phyloP scores from a whole-genome alignment of 1,284 basidiomycete genomes.

The Cutaneotrichosporon sp. region DNA sequence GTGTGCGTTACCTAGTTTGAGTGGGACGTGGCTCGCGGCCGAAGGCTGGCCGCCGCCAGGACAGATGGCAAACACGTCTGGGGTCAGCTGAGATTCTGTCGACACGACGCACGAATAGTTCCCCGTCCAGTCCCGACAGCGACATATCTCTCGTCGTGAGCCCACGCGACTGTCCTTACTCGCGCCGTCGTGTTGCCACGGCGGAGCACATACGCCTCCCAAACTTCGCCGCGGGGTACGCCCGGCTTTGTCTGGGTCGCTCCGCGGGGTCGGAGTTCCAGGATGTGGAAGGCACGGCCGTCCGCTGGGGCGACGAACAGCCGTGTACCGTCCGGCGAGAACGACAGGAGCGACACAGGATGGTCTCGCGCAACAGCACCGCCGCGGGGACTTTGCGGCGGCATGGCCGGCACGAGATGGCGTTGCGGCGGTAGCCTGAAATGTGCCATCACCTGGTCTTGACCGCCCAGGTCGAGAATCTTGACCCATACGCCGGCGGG shows the following conservation, averaged over 20 bases:
- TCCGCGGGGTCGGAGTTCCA: slow-evolving; percentile 47
- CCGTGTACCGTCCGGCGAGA: slow-evolving; percentile 58
- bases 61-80: slow-evolving; percentile 70
- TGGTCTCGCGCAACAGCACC: slow-evolving; percentile 36
- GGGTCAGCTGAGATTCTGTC: slow-evolving; percentile 27
- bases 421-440: slow-evolving; percentile 34
- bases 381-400: neutral
- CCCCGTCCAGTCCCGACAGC: slow-evolving; percentile 57
- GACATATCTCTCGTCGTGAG: slow-evolving; percentile 63
- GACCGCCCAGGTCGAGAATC: slow-evolving; percentile 32
- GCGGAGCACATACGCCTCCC: slow-evolving; percentile 64
- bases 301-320: slow-evolving; percentile 58
- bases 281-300: slow-evolving; percentile 59
- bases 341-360: slow-evolving; percentile 55
- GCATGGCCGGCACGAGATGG: slow-evolving; percentile 9
- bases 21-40: slow-evolving; percentile 59
- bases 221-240: slow-evolving; percentile 45
- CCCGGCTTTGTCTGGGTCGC: neutral
- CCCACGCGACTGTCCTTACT: slow-evolving; percentile 55
- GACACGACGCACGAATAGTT: slow-evolving; percentile 48
- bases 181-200: slow-evolving; percentile 66
- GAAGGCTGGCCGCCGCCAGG: slow-evolving; percentile 68
- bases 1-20: slow-evolving; percentile 56
- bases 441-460: slow-evolving; percentile 29
- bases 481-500: slow-evolving; percentile 36